Percentiles rank a stretch among this genome's conserved stretches.
Conservation (phyloP, 2,329 filamentous ascomycete genomes). For the Arthrocladium fulminans region DNA sequence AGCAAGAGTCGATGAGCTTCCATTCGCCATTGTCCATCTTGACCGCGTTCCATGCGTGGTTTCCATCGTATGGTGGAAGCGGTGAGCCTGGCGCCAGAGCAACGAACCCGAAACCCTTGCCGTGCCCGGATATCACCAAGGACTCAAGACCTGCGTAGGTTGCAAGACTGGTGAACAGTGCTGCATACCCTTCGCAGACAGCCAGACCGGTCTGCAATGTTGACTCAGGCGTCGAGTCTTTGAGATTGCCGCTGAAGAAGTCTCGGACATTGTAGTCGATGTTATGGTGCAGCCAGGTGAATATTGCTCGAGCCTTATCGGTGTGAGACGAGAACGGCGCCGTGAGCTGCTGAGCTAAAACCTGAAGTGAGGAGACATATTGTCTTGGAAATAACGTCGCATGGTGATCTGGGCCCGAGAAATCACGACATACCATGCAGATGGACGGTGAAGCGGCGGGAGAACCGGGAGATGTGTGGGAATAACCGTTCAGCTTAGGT, state of each 20-base stretch:
- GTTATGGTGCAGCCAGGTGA: constrained; percentile 93
- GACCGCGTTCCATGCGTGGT: constrained; percentile 91
- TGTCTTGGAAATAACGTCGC: constrained; percentile 67
- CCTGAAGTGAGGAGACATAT: constrained; percentile 63
- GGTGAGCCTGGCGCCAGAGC: constrained; percentile 55
- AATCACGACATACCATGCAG: constrained; percentile 84
- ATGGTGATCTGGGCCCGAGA: constrained; percentile 68
- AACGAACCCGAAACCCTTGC: constrained; percentile 73
- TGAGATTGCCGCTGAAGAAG: constrained; percentile 66
- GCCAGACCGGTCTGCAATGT: constrained; percentile 70
- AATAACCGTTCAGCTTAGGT: constrained; percentile 27
- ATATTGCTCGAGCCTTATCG: constrained; percentile 86
- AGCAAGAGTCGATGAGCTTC: constrained; percentile 88
- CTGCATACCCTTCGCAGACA: constrained; percentile 87
- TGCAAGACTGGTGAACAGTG: constrained; percentile 70
- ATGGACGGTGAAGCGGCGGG: constrained; percentile 17
- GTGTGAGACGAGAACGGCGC: constrained; percentile 69
- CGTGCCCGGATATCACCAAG: constrained; percentile 65
- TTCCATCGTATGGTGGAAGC: constrained; percentile 54
- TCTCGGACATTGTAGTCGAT: constrained; percentile 71
- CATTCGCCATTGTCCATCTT: constrained; percentile 76
- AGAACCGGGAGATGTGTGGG: constrained; percentile 12
- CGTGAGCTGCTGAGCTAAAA: constrained; percentile 71
- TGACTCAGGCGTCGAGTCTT: constrained; percentile 58
- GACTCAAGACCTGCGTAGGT: constrained; percentile 70